These are phyloP conservation scores for Powellomyces hirtus DNA, from an alignment of 192 early-diverging fungal species.

Conservation along the genomic window DNA sequence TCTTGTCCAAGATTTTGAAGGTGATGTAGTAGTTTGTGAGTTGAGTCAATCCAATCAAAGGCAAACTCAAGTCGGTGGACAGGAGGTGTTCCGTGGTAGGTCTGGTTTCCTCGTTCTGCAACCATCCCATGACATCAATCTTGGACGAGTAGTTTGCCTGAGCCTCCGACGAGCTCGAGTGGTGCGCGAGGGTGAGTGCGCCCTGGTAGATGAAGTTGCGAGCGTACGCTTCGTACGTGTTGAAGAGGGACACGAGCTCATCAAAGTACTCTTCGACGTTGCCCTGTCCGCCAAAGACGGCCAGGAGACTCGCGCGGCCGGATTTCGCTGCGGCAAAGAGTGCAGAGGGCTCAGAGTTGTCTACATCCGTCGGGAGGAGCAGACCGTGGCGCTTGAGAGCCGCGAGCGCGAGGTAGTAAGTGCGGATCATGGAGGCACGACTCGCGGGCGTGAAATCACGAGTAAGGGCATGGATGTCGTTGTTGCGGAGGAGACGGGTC, in stretches of 20 bases:
- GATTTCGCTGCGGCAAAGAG: slow-evolving; percentile 64
- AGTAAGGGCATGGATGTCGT: slow-evolving; percentile 80
- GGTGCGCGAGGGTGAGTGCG: slow-evolving; percentile 64
- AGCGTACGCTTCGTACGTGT: slow-evolving; percentile 75
- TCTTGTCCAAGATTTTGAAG: slow-evolving; percentile 57
- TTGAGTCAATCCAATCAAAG: slow-evolving; percentile 89
- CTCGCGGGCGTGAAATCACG: slow-evolving; percentile 31
- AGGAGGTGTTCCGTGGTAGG: slow-evolving; percentile 79
- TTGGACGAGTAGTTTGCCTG: slow-evolving; percentile 29
- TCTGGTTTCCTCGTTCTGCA: slow-evolving; percentile 70
- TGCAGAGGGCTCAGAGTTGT: slow-evolving; percentile 54
- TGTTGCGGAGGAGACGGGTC: slow-evolving; percentile 69
- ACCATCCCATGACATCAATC: slow-evolving; percentile 83
- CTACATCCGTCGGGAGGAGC: slow-evolving; percentile 37
- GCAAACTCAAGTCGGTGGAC: slow-evolving; percentile 76
- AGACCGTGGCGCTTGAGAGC: slow-evolving; percentile 52
- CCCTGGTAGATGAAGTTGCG: slow-evolving; percentile 68
- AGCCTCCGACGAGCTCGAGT: slow-evolving; percentile 39
- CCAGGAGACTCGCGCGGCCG: slow-evolving; percentile 65
- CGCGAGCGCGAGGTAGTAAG: slow-evolving; percentile 75
- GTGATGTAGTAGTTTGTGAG: slow-evolving; percentile 85
- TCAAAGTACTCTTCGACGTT: slow-evolving; percentile 93
- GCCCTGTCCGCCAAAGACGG: slow-evolving; percentile 96
- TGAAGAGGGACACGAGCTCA: slow-evolving; percentile 77
- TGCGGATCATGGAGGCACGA: slow-evolving; percentile 63